Evolutionary conservation across 139 green algal species (phyloP), one percentile per base, ranked within the genome.

Genomic region (Micromonas commoda): DNA sequence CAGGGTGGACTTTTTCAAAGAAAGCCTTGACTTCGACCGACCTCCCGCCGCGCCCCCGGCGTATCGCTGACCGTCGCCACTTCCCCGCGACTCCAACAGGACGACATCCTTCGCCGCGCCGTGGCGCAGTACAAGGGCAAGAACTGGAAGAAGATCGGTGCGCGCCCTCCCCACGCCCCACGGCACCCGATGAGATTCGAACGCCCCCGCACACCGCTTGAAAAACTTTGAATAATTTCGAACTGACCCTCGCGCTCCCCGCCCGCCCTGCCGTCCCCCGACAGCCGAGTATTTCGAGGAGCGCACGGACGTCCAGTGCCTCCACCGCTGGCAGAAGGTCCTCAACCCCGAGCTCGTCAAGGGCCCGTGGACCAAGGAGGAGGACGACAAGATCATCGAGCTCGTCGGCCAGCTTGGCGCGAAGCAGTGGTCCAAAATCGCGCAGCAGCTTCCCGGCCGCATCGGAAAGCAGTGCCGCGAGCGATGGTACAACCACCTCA

Each of bases 291-390:
- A 90, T 79, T 91, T 96, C 64, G 34, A 72, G 0, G 88, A 89
- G 4, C 81, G 91, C 19, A 93, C 82, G 35, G 91, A 96, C 73
- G 91, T 95, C n/a, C 91, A 96, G 84, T 96, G 91, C 78, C 85
- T 96, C 52, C 91, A 96, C 81, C 79, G 91, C 33, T 96, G 91
- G 91, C 91, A 95, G 73, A 96, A 96, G 78, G 91, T 96, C 21
- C 85, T 96, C 29, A 96, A 96, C 74, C 91, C 91, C 0, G 87
- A 90, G 16, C 80, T 96, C 1, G 82, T 94, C 61, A 96, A 96
- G 76, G 89, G 89, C 1, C 81, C 85, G n/a, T 96, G 91, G 91
- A 93, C 86, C 19, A 80, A 78, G 20, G 87, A 87, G 73, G 89
- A 92, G 64, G 77, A 90, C 57, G 80, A 77, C 53, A 54, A 77